These are phyloP conservation scores for Elaeis guineensis DNA, from an alignment of 176 grass and related monocot genomes.

Conservation along the genomic window DNA sequence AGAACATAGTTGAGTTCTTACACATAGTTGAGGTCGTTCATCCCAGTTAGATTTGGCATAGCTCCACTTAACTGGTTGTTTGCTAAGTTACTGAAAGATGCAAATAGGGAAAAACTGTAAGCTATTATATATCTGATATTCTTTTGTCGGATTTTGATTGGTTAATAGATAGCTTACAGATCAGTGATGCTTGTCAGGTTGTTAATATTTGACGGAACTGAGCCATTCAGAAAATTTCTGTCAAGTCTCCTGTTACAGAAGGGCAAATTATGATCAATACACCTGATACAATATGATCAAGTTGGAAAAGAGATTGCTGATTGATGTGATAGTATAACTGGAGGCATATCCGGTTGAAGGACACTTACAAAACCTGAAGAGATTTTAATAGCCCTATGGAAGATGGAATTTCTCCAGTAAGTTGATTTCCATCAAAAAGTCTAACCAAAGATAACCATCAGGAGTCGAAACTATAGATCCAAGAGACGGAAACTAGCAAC, in stretches of 20 bases:
- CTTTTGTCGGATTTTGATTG: too few relatives aligned
- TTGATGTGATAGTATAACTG: too few relatives aligned
- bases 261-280: not conserved
- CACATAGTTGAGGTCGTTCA: slow-evolving; percentile 62
- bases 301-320: not conserved
- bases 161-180: slow-evolving; percentile 50
- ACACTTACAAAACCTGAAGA: slow-evolving; percentile 79
- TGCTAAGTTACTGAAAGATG: slow-evolving; percentile 65
- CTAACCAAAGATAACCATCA: slow-evolving; percentile 26
- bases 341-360: not conserved
- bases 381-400: slow-evolving; percentile 57
- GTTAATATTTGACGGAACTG: slow-evolving; percentile 61
- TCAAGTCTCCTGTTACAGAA: slow-evolving; percentile 57
- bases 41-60: slow-evolving; percentile 61
- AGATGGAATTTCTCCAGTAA: slow-evolving; percentile 60
- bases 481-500: not conserved
- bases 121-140: too few relatives aligned
- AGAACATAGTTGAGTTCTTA: slow-evolving; percentile 29
- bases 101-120: slow-evolving; percentile 11
- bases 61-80: slow-evolving; percentile 70
- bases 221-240: slow-evolving; percentile 51
- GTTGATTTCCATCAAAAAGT: slow-evolving; percentile 77
- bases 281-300: not conserved
- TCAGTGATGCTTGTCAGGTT: slow-evolving; percentile 57
- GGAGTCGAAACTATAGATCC: not conserved